These are phyloP conservation scores for Hypoxylon sp. DNA, from an alignment of 2,329 filamentous ascomycete genomes.

Conservation along the genomic window DNA sequence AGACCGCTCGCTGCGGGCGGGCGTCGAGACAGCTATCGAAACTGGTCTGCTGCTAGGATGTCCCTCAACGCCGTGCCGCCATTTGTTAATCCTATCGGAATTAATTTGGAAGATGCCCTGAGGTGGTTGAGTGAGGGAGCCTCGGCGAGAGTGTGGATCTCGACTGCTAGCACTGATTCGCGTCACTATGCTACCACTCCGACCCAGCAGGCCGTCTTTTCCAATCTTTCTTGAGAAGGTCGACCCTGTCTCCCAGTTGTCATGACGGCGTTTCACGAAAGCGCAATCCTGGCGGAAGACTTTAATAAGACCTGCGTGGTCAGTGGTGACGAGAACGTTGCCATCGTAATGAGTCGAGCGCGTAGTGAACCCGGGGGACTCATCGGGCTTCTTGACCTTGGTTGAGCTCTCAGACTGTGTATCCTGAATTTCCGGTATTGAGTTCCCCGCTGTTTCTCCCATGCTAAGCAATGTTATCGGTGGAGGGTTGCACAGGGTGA, in stretches of 20 bases:
- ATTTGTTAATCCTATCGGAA: slow-evolving; percentile 85
- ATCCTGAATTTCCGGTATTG: slow-evolving; percentile 55
- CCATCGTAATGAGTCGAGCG: slow-evolving; percentile 81
- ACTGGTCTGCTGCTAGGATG: slow-evolving; percentile 52
- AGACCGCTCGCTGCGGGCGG: slow-evolving; percentile 65
- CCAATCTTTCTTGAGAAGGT: slow-evolving; percentile 78
- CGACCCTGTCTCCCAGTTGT: slow-evolving; percentile 82
- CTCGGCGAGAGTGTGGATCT: slow-evolving; percentile 61
- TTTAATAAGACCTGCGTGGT: slow-evolving; percentile 89
- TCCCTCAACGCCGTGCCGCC: slow-evolving; percentile 75
- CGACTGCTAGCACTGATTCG: slow-evolving; percentile 61
- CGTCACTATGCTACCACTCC: slow-evolving; percentile 68
- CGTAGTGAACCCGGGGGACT: slow-evolving; percentile 81
- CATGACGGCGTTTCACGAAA: slow-evolving; percentile 78
- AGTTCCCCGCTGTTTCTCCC: slow-evolving; percentile 67
- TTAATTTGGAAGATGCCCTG: slow-evolving; percentile 51
- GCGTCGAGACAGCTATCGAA: slow-evolving; percentile 53
- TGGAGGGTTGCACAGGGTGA: slow-evolving; percentile 94
- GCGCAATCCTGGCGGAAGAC: slow-evolving; percentile 97
- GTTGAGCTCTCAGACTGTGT: slow-evolving; percentile 44
- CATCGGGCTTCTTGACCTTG: slow-evolving; percentile 64
- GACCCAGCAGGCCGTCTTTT: slow-evolving; percentile 68
- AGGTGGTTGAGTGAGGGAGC: slow-evolving; percentile 62
- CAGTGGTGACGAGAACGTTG: slow-evolving; percentile 92
- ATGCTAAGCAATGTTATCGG: slow-evolving; percentile 84